A percentile compares a stretch with the other conserved stretches of the same genome.
Conservation (phyloP, 768 basidiomycete genomes). For the Mycena vitilis region DNA sequence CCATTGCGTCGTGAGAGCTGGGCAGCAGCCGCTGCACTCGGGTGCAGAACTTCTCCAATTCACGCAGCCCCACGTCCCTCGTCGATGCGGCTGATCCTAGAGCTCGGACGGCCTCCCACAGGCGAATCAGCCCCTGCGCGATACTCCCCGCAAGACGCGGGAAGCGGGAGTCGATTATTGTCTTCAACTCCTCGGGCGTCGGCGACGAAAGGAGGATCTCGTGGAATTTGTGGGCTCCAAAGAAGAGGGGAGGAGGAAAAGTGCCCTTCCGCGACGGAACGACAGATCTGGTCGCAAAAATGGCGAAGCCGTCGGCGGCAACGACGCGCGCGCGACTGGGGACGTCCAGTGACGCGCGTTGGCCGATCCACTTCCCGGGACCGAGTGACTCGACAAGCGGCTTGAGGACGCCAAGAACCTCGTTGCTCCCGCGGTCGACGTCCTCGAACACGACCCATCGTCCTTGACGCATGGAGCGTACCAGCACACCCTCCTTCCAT, state of each 20-base stretch:
- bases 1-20: conserved; percentile 55
- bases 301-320: conserved; percentile 82
- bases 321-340: conserved; percentile 80
- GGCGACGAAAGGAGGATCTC: conserved; percentile 77
- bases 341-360: conserved; percentile 72
- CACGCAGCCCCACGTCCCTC: conserved; percentile 77
- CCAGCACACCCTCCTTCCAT: conserved; percentile 95
- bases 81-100: conserved; percentile 64
- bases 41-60: conserved; percentile 86
- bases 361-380: conserved; percentile 80
- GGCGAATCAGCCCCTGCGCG: conserved; percentile 63
- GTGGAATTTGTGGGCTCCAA: conserved; percentile 86
- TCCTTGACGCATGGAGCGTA: conserved; percentile 90
- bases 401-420: conserved; percentile 89
- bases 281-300: conserved; percentile 90
- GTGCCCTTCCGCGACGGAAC: conserved; percentile 56
- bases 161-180: conserved; percentile 78
- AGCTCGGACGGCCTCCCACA: conserved; percentile 75
- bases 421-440: conserved; percentile 89
- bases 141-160: conserved; percentile 64
- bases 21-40: conserved; percentile 76
- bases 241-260: conserved; percentile 76
- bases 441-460: conserved; percentile 95
- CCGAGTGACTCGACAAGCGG: conserved; percentile 83
- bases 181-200: conserved; percentile 70